These are phyloP conservation scores for Vitellaria paradoxa DNA, from an alignment of 179 eudicot species.

Conservation along the genomic window DNA sequence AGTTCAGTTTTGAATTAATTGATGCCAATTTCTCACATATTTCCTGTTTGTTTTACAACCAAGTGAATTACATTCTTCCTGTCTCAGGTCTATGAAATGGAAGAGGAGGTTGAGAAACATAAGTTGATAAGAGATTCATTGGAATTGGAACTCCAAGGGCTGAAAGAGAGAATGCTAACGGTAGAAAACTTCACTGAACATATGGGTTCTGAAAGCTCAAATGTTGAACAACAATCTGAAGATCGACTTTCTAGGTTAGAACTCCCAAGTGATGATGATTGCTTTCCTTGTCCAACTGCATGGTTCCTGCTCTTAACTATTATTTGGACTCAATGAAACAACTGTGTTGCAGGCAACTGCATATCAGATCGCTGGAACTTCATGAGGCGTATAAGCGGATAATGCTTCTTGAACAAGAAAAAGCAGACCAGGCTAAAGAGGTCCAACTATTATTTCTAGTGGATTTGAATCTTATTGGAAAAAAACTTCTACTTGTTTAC, in stretches of 20 bases:
- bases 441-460: conserved; percentile 19
- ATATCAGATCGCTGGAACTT: conserved; percentile 33
- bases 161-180: conserved; percentile 44
- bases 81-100: conserved; percentile 58
- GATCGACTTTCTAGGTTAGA: conserved; percentile 39
- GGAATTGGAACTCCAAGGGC: conserved; percentile 51
- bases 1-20: not conserved
- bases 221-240: conserved; percentile 20
- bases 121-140: conserved; percentile 41
- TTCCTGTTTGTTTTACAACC: conserved; percentile 1
- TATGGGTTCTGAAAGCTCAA: conserved; percentile 32
- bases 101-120: conserved; percentile 54
- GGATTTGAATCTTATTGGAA: conserved; percentile 10
- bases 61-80: conserved; percentile 14
- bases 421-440: conserved; percentile 43
- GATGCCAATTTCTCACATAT: not conserved
- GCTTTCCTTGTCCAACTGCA: not conserved
- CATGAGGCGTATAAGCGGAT: conserved; percentile 35
- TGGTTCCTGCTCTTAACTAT: conserved; percentile 2
- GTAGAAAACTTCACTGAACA: conserved; percentile 48
- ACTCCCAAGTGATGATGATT: not conserved
- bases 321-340: not conserved
- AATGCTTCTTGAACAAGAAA: conserved; percentile 44
- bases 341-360: conserved; percentile 30
- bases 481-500: not conserved